Base-by-base conservation (phyloP, 2,329 filamentous ascomycete genomes). In the Colletotrichum spaethianum region DNA sequence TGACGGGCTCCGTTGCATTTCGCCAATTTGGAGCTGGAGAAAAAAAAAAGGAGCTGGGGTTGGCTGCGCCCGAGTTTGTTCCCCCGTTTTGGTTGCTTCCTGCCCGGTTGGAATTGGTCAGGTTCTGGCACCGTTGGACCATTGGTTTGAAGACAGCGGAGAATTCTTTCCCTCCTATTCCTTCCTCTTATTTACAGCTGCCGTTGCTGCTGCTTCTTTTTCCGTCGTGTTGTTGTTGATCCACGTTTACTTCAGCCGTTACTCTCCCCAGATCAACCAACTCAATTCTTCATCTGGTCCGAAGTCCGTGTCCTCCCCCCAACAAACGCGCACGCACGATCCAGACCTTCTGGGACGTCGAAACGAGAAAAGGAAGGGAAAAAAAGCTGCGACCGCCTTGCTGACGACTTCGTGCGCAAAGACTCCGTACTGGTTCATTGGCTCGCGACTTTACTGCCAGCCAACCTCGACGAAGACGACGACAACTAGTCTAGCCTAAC, bases 161-260 rank as follows among this genome's bases (percentile, higher is more conserved):
- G 48, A 63, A 55, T 44, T 55, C 61, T 52, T 53, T 53, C 33
- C 36, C 61, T 63, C 61, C 61, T 63, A 63, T 53, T 62, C 48
- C 26, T 53, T n/a, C 48, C 16, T 56, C 9, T 14, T 38, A 8
- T 26, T 38, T 36, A n/a, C 9, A 36, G 31, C 38, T 44, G 38
- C 38, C 16, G 23, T 31, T 59, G 7, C 56, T 28, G 14, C n/a
- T 28, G n/a, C 23, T 20, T 18, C 23, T 8, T 36, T 11, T 11
- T 36, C 33, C 33, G 33, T 11, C n/a, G 26, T 40, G 14, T 23
- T 26, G 23, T 42, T 63, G 61, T 63, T 53, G 36, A 63, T 40
- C 48, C 33, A 46, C 61, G 42, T 48, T 28, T 9, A n/a, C 31
- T 18, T 33, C 44, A 26, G 33, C 31, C 36, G 61, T 52, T 23